phyloP scores from a whole-genome alignment of 768 basidiomycete genomes.

The Boletus patriciae region DNA sequence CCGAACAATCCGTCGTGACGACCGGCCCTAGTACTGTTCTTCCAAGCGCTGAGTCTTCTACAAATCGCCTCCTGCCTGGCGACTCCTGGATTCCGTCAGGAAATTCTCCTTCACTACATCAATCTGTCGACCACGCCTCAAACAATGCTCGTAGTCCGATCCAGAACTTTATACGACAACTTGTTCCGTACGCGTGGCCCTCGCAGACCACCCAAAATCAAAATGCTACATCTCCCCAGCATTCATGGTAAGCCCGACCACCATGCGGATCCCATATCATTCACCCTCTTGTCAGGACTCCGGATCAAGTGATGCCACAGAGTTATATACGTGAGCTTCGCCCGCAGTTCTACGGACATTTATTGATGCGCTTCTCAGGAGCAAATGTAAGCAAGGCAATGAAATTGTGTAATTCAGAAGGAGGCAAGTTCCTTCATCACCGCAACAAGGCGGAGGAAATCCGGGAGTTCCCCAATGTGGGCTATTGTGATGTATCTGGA shows the following conservation, averaged over 20 bases:
- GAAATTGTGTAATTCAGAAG: background rate
- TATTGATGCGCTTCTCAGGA: background rate
- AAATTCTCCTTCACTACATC: background rate
- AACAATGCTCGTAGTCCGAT: background rate
- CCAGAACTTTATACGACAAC: background rate
- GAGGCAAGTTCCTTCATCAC: background rate
- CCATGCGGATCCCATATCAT: background rate
- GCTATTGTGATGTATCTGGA: background rate
- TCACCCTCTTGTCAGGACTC: background rate
- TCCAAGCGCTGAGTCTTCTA: slow-evolving; percentile 40
- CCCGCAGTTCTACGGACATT: background rate
- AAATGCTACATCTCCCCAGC: background rate
- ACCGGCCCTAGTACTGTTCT: slow-evolving; percentile 29
- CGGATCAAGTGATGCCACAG: background rate
- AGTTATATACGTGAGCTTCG: background rate
- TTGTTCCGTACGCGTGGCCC: background rate
- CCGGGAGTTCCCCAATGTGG: background rate
- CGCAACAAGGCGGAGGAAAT: background rate
- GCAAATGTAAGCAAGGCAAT: background rate
- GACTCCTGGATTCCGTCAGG: background rate
- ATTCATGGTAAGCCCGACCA: background rate
- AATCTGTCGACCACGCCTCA: background rate
- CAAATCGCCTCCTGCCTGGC: too few species aligned
- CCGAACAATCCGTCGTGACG: background rate
- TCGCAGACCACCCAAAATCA: background rate